Evolutionary conservation across 257 asterid species (phyloP).

Genomic region (Cynanchum wilfordii): DNA sequence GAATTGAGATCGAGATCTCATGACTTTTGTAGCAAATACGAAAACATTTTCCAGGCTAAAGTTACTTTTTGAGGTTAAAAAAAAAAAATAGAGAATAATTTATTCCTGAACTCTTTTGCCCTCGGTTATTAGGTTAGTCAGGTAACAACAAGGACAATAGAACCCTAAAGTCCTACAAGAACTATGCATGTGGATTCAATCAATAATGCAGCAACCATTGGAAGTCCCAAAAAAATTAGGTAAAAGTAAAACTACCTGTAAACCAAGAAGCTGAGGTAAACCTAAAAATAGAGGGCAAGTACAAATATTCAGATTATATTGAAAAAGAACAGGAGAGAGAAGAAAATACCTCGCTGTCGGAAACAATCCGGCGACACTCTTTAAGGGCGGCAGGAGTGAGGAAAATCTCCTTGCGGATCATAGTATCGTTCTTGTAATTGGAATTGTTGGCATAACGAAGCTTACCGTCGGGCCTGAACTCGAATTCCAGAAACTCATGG

Average conservation of each 20-base stretch:
- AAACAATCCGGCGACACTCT: conserved; percentile 93
- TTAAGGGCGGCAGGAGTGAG: conserved; percentile 82
- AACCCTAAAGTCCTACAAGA: neutral
- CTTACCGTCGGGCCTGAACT: conserved; percentile 95
- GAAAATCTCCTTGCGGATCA: conserved; percentile 95
- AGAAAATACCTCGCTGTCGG: conserved; percentile 61
- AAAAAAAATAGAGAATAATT: no score
- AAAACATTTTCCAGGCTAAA: neutral
- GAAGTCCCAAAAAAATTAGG: neutral
- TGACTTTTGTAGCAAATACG: neutral
- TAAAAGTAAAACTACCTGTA: neutral
- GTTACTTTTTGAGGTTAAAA: neutral
- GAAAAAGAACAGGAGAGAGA: neutral
- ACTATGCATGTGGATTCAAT: no score
- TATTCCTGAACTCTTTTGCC: neutral
- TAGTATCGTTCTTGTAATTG: conserved; percentile 94
- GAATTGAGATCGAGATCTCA: neutral
- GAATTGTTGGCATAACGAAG: conserved; percentile 95
- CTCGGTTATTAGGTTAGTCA: neutral
- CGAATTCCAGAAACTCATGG: conserved; percentile 88
- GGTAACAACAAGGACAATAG: neutral
- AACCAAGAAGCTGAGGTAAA: neutral
- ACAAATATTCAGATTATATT: neutral
- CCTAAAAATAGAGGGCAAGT: neutral
- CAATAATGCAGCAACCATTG: neutral